Evolutionary conservation across 2,329 filamentous ascomycete species (phyloP).

Genomic region (Fusarium luffae): DNA sequence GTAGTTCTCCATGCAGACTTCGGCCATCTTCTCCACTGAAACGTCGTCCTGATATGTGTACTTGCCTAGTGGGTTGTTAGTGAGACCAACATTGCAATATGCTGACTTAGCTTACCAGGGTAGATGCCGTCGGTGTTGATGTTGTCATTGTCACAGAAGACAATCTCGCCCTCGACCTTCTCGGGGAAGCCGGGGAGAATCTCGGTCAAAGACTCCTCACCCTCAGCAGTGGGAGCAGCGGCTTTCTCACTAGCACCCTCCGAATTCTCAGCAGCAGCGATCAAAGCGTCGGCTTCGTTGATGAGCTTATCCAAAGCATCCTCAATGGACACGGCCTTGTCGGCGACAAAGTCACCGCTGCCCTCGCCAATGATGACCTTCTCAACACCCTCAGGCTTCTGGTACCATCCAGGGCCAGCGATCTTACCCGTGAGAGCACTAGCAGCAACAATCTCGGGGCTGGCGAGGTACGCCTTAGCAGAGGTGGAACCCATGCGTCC

Average conservation of each 20-base stretch:
- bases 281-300: constrained; percentile 72
- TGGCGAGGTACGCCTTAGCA: constrained; percentile 86
- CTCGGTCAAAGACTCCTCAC: constrained; percentile 66
- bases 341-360: constrained; percentile 70
- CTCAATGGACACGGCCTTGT: constrained; percentile 73
- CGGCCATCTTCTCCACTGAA: constrained; percentile 80
- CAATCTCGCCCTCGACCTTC: constrained; percentile 83
- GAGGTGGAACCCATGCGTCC: constrained; percentile 77
- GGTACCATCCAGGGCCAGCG: constrained; percentile 80
- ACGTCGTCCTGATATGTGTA: constrained; percentile 93
- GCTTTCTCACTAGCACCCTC: neutral
- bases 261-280: constrained; percentile 64
- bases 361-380: constrained; percentile 79
- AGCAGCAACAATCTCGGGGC: constrained; percentile 91
- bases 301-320: constrained; percentile 79
- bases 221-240: constrained; percentile 23
- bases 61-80: constrained; percentile 61
- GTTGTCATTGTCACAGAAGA: constrained; percentile 64
- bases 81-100: accelerated
- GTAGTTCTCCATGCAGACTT: constrained; percentile 95
- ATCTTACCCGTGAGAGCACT: constrained; percentile 81
- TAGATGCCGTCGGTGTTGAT: constrained; percentile 95
- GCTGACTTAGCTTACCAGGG: constrained; percentile 70
- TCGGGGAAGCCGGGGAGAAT: constrained; percentile 89
- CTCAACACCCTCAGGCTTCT: constrained; percentile 73